Evolutionary conservation across 257 asterid genomes (phyloP).

Genomic region (Fraxinus quadrangulata): DNA sequence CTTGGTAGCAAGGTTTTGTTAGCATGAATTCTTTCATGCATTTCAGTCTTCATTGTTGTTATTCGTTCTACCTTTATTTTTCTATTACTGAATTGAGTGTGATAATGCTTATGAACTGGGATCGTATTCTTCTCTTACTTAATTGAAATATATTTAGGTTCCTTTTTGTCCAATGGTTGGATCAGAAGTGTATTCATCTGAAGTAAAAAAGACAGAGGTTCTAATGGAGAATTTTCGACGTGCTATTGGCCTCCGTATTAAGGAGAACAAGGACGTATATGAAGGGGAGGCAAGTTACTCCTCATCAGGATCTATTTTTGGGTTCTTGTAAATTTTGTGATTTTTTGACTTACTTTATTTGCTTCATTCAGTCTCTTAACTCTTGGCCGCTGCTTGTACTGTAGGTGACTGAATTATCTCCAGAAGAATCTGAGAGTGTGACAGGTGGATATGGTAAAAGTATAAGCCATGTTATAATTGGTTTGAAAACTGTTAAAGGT

Average conservation of each 20-base stretch:
- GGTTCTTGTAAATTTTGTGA: background rate
- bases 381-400: conserved; percentile 20
- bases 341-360: background rate
- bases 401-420: conserved; percentile 95
- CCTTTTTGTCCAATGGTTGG: conserved; percentile 99
- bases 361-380: conserved; percentile 11
- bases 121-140: background rate
- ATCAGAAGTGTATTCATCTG: conserved; percentile 95
- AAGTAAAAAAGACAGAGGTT: conserved; percentile 96
- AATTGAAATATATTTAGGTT: conserved; percentile 47
- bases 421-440: conserved; percentile 90
- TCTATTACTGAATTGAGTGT: background rate
- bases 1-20: conserved; percentile 89
- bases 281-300: conserved; percentile 85
- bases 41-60: background rate
- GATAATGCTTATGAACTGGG: background rate
- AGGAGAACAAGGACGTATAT: conserved; percentile 95
- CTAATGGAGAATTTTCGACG: conserved; percentile 94
- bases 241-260: conserved; percentile 94
- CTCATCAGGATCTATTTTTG: background rate
- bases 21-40: background rate
- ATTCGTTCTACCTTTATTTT: background rate
- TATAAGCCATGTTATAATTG: conserved; percentile 90
- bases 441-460: conserved; percentile 97
- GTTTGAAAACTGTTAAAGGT: conserved; percentile 91